Base-by-base conservation (phyloP, 148 eudicot genomes). In the Rhododendron kiyosumense region DNA sequence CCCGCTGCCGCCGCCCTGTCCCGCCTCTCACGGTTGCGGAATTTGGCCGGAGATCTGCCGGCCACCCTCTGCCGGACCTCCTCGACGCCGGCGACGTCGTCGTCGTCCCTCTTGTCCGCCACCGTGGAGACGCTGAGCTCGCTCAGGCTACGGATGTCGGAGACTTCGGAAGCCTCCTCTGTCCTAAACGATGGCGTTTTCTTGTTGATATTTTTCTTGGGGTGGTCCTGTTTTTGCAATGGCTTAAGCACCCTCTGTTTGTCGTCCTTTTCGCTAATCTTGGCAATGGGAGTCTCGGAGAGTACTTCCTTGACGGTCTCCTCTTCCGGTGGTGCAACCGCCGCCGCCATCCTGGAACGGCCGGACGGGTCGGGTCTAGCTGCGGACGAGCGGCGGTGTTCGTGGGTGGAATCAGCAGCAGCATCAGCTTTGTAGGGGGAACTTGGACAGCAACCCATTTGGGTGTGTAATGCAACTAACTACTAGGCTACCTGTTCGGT, bases 301-400 rank as follows among this genome's bases (percentile, higher is more conserved):
- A 95, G 95, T 30, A 95, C 95, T 89, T 95, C 96, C 82, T 95
- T 95, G 24, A 54, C 96, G 3, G 96, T 89, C 88, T 95, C 98
- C 65, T 92, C 96, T 28, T 84, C 85, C 0, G 80, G 80, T 1
- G 92, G 94, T 17, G 36, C 75, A 24, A 87, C 89, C 69, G 61
- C 61, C 22, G 61, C 22, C 5, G 90, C 89, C 24, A 88, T 48
- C 86, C 81, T 85, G 83, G 15, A 34, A 22, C 52, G 48, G 48
- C 24, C 6, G 46, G 65, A 69, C 17, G 7, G 61, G 22, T 54
- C 57, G 22, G 85, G 41, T 69, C 78, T 79, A 24, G 76, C 69
- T 10, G 78, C 51, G 48, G 82, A 26, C 43, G 79, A 36, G 24
- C 17, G 78, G 52, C 9, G 87, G 18, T 82, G 22, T 85, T 83